Evolutionary conservation across 495 filamentous ascomycete species (phyloP), one percentile per base, ranked within the genome.

Genomic region (Podospora bellae-mahoneyi): DNA sequence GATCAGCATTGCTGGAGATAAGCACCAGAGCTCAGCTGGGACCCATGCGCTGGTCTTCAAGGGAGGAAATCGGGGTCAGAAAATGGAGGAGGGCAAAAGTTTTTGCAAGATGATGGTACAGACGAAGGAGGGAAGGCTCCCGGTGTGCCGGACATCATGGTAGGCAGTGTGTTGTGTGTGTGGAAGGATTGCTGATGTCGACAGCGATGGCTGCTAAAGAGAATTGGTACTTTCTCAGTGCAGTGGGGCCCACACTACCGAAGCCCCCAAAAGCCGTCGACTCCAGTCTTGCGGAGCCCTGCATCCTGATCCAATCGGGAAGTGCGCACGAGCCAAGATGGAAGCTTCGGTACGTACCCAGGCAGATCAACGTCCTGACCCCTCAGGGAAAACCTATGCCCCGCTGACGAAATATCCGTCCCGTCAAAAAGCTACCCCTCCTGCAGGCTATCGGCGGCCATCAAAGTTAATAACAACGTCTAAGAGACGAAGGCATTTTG

Each of bases 171-270:
- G 39, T 32, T 32, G 39, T 48, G 39, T 48, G 39, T 48, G 39
- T 48, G 39, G 39, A 0, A 13, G 39, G 39, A 48, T 48, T 48
- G 39, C 39, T 48, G 39, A 48, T 48, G 39, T 48, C 39, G 39
- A 10, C 54, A 27, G 28, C 53, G 54, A 63, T 7, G 20, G 20
- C 10, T 16, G 28, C 62, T 56, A 54, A 20, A 56, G 63, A 67
- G 71, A 74, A 71, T 69, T 68, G 67, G 62, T 57, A 65, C 27
- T 63, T 71, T 71, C 70, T 76, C 67, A 66, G 68, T 72, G 68
- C 68, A 74, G 74, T 74, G 74, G 74, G 74, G 74, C 64, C 60
- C 60, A 54, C 56, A 28, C n/a, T 58, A 58, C n/a, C 55, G 55
- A 53, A 56, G 53, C 59, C 61, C 66, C 44, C 66, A 61, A 67